Evolutionary conservation across 1,139 yeast species (phyloP).

Genomic region (Suhomyces ambrosiae): DNA sequence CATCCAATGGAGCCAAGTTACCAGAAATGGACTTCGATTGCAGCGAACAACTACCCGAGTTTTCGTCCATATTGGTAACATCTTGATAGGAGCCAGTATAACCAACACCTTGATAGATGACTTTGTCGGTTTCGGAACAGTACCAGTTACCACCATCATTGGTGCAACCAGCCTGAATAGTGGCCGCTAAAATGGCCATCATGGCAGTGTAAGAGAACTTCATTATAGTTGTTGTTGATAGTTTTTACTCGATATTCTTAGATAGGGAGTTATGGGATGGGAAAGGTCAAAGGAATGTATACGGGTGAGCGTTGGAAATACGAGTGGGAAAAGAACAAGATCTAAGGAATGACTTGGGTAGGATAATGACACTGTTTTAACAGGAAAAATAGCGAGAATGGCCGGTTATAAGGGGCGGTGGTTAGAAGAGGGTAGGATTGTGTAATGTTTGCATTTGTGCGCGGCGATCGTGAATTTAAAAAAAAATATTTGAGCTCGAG

Average conservation of each 20-base stretch:
- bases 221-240: constrained; percentile 15
- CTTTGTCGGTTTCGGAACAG: constrained; percentile 69
- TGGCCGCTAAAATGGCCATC: constrained; percentile 29
- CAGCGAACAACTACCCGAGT: constrained; percentile 56
- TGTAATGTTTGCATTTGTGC: constrained; percentile 12
- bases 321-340: constrained; percentile 1
- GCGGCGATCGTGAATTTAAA: constrained; percentile 2
- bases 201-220: constrained; percentile 27
- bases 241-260: no score
- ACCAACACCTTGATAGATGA: constrained; percentile 69
- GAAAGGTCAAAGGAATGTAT: constrained; percentile 5
- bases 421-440: constrained; percentile 3
- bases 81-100: constrained; percentile 64
- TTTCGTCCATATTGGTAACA: constrained; percentile 55
- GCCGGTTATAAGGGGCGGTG: constrained; percentile 7
- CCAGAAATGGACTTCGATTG: constrained; percentile 56
- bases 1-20: constrained; percentile 65
- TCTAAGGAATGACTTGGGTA: constrained; percentile 16
- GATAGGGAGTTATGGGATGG: no score
- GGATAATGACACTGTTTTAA: constrained; percentile 6
- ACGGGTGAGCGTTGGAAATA: constrained; percentile 2
- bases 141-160: constrained; percentile 74
- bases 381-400: constrained; percentile 2
- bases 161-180: constrained; percentile 44
- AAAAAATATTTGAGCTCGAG: not conserved